phyloP scores from a whole-genome alignment of 352 stramenopile genomes.

The Phytophthora aleatoria region DNA sequence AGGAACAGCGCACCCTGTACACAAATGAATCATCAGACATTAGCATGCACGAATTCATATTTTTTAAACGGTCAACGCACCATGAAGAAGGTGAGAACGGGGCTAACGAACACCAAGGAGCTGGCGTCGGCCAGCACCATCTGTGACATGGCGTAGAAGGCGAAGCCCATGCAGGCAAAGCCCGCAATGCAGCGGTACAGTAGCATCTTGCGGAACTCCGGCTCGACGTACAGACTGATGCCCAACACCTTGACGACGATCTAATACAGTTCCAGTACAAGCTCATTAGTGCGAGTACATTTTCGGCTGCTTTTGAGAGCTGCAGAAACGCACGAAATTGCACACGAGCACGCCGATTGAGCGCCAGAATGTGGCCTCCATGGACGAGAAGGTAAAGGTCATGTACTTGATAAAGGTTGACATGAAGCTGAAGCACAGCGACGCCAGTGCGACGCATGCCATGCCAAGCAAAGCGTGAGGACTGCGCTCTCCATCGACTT shows the following conservation, averaged over 20 bases:
- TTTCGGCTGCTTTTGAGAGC: background rate
- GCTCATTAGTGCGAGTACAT: background rate
- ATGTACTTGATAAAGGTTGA: constrained; percentile 74
- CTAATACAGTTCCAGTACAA: background rate
- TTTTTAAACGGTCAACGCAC: constrained; percentile 6
- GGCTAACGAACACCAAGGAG: constrained; percentile 57
- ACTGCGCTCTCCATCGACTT: constrained; percentile 9
- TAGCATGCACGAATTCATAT: background rate
- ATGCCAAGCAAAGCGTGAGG: constrained; percentile 62
- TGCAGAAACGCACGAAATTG: constrained; percentile 51
- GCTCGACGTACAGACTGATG: constrained; percentile 46
- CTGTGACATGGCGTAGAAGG: constrained; percentile 74
- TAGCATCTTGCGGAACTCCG: constrained; percentile 50
- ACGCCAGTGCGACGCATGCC: constrained; percentile 56
- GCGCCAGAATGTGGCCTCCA: constrained; percentile 79
- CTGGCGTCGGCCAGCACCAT: constrained; percentile 79
- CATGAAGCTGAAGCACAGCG: constrained; percentile 79
- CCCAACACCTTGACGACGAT: constrained; percentile 5
- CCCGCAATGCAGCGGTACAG: constrained; percentile 58
- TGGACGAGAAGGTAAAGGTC: constrained; percentile 63
- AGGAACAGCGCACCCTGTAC: constrained; percentile 43
- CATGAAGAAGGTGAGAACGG: constrained; percentile 33
- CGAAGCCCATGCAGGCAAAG: constrained; percentile 69
- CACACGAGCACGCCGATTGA: constrained; percentile 49
- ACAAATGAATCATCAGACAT: constrained; percentile 10